Base-by-base conservation (phyloP, 176 grass and related monocot genomes). In the Alopecurus myosuroides region DNA sequence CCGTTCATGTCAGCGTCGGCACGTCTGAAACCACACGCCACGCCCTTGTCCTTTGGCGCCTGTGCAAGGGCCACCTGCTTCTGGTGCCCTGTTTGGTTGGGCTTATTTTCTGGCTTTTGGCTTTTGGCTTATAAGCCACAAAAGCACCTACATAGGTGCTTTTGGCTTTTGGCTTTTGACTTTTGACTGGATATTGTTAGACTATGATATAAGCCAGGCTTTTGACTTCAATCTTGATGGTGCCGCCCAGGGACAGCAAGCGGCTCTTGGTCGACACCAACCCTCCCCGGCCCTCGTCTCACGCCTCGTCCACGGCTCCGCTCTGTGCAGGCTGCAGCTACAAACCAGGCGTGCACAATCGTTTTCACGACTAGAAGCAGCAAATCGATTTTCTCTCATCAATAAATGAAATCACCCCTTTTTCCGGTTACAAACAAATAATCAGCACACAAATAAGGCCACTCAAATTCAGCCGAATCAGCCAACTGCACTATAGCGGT, bases 211-310 rank as follows among this genome's bases (percentile, higher is more conserved):
- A n/a, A n/a, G n/a, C n/a, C n/a, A n/a, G n/a, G n/a, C n/a, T n/a
- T 35, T 11, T 49, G 46, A 34, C 74, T 25, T 63, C 85, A 17
- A 48, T 49, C 46, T 34, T 6, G 67, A 22, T n/a, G 34, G 44
- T 37, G 66, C 34, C 17, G n/a, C 1, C 72, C 45, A 68, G 46
- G 25, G 20, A 73, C 67, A 58, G 39, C 12, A 61, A 29, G 39
- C 10, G 83, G 52, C 88, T 72, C 83, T 86, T 65, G 78, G 79
- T 19, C 88, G 53, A 78, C 63, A 18, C 64, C 73, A 82, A 78
- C 62, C 62, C 62, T 69, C 45, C 17, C 22, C 70, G 26, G 2
- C 20, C 57, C n/a, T n/a, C n/a, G n/a, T n/a, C n/a, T n/a, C n/a
- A 19, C 51, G 40, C 23, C 64, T 79, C 25, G 52, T 75, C 87